Evolutionary conservation across 2,329 filamentous ascomycete species (phyloP).

Genomic region (Aspergillus viridinutans): DNA sequence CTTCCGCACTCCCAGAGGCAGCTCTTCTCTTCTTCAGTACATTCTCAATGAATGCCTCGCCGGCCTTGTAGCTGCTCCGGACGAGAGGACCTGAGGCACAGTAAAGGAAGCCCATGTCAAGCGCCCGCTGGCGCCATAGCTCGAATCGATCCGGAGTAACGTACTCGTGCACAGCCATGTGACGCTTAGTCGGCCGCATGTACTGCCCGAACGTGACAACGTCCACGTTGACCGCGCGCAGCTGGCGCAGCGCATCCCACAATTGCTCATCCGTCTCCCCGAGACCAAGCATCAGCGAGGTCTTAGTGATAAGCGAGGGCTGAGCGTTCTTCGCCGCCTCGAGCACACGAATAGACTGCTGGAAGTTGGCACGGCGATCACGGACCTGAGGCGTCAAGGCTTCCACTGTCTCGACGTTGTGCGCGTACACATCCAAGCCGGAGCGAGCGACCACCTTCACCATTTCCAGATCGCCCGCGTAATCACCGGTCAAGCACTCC

Average conservation of each 20-base stretch:
- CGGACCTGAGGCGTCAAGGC: conserved; percentile 83
- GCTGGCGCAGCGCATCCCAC: conserved; percentile 71
- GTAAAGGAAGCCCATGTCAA: conserved; percentile 96
- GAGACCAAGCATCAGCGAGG: conserved; percentile 91
- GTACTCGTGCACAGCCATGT: conserved; percentile 96
- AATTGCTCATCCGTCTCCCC: conserved; percentile 89
- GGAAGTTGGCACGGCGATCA: conserved; percentile 83
- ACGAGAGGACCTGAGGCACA: conserved; percentile 91
- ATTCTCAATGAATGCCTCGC: conserved; percentile 98
- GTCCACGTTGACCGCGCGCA: conserved; percentile 77
- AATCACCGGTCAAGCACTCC: conserved; percentile 67
- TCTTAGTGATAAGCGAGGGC: conserved; percentile 89
- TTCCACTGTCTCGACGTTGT: conserved; percentile 96
- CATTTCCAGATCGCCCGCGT: conserved; percentile 79
- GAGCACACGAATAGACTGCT: conserved; percentile 76
- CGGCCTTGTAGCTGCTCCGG: conserved; percentile 93
- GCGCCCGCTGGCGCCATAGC: conserved; percentile 79
- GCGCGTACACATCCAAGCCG: conserved; percentile 91
- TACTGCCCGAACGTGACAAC: conserved; percentile 99
- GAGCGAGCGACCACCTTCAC: conserved; percentile 78
- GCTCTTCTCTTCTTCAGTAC: conserved; percentile 74
- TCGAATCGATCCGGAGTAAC: conserved; percentile 89
- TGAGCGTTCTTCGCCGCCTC: conserved; percentile 74
- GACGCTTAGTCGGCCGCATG: conserved; percentile 97
- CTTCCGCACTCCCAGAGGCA: conserved; percentile 24